These are phyloP conservation scores for Scheffersomyces titani DNA, from an alignment of 1,139 yeast species.

Conservation along the genomic window DNA sequence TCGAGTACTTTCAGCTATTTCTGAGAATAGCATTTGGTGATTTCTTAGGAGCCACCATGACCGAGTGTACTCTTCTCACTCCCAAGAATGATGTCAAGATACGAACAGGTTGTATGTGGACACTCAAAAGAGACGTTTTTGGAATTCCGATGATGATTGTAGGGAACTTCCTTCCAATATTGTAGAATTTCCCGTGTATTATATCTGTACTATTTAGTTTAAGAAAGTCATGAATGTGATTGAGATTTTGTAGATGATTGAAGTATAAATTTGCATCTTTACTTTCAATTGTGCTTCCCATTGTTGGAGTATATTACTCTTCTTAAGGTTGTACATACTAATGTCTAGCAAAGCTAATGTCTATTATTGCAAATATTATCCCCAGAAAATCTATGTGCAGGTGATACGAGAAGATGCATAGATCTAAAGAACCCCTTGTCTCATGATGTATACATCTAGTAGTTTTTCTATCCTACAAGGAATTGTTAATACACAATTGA, in stretches of 20 bases:
- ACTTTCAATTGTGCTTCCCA: neutral
- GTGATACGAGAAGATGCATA: neutral
- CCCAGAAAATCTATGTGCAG: neutral
- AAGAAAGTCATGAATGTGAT: neutral
- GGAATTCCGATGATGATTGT: slow-evolving; percentile 87
- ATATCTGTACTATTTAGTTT: neutral
- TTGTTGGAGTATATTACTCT: too few species aligned
- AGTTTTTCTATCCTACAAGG: neutral
- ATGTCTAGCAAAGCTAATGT: neutral
- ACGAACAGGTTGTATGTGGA: slow-evolving; percentile 85
- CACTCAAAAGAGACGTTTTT: slow-evolving; percentile 66
- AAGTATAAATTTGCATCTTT: too few species aligned
- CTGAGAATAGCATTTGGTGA: slow-evolving; percentile 89
- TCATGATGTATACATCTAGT: neutral
- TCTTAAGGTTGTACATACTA: too few species aligned
- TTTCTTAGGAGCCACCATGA: slow-evolving; percentile 86
- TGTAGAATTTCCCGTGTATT: slow-evolving; percentile 18
- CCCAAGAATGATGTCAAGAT: slow-evolving; percentile 52
- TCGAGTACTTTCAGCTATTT: slow-evolving; percentile 85
- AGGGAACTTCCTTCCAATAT: slow-evolving; percentile 85
- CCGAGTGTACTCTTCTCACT: slow-evolving; percentile 74
- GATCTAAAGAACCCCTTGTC: neutral
- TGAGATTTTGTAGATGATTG: neutral
- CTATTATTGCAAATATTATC: neutral
- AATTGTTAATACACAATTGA: neutral